Evolutionary conservation across 2,329 filamentous ascomycete genomes (phyloP).

Genomic region (Colletotrichum sp.): DNA sequence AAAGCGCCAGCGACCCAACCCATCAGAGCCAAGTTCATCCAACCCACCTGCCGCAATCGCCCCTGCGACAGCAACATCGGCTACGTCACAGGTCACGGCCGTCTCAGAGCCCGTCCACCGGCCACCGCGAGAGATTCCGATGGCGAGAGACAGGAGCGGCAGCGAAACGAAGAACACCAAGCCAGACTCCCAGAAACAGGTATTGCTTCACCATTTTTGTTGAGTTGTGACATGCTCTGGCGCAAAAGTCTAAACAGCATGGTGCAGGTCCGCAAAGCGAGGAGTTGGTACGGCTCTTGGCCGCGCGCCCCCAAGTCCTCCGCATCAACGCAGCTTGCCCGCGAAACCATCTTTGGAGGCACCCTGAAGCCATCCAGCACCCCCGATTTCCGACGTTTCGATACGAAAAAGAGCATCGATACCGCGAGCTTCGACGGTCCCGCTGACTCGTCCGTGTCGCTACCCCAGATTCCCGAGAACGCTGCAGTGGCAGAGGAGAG

Average conservation of each 20-base stretch:
- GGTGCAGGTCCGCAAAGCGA: conserved; percentile 53
- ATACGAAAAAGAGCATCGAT: conserved; percentile 43
- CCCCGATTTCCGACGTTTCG: conserved; percentile 58
- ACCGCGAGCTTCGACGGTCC: conserved; percentile 33
- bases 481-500: not conserved
- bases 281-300: conserved; percentile 70
- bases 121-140: conserved; percentile 9
- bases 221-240: not conserved
- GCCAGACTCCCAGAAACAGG: conserved; percentile 18
- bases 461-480: conserved; percentile 34
- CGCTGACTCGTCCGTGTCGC: conserved; percentile 31
- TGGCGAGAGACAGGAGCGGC: conserved; percentile 16
- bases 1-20: conserved; percentile 45
- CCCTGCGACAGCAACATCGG: conserved; percentile 18
- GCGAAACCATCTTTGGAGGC: conserved; percentile 65
- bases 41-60: conserved; percentile 21
- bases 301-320: conserved; percentile 59
- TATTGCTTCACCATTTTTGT: not conserved
- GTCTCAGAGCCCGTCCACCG: conserved; percentile 16
- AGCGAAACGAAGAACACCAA: conserved; percentile 13
- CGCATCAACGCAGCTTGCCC: conserved; percentile 64
- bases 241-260: not conserved
- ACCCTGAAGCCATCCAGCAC: conserved; percentile 51
- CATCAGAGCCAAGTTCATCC: conserved; percentile 26
- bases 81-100: conserved; percentile 24